Evolutionary conservation across 306 rosid species (phyloP).

Genomic region (Vigna hirtella): DNA sequence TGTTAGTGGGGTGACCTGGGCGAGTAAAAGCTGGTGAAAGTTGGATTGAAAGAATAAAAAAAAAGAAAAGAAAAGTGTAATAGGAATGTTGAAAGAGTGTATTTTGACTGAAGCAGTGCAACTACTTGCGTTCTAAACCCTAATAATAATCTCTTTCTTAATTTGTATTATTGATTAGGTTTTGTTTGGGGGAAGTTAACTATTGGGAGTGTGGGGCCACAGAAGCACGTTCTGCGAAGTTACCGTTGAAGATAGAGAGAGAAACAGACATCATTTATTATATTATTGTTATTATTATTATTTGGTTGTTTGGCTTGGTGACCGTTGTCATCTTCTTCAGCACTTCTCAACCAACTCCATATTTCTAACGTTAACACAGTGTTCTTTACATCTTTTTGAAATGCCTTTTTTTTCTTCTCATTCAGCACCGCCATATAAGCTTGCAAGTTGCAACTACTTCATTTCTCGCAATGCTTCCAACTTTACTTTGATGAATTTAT

Average conservation of each 20-base stretch:
- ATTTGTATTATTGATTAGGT: too few relatives aligned
- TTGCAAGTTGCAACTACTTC: too few relatives aligned
- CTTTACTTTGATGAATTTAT: too few relatives aligned
- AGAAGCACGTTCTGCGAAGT: constrained; percentile 54
- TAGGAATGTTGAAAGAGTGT: constrained; percentile 39
- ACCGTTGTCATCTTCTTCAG: constrained; percentile 51
- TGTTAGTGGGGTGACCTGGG: not conserved
- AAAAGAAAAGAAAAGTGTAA: not conserved
- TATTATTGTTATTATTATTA: too few relatives aligned
- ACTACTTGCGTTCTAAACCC: not conserved
- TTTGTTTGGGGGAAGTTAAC: not conserved
- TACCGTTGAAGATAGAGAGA: constrained; percentile 54
- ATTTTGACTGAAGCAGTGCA: constrained; percentile 44
- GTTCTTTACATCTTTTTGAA: not conserved
- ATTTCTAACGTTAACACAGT: constrained; percentile 29
- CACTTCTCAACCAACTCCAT: not conserved
- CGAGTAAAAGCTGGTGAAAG: not conserved
- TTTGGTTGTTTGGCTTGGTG: constrained; percentile 1
- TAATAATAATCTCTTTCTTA: too few relatives aligned
- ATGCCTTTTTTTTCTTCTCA: not conserved
- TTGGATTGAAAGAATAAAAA: not conserved
- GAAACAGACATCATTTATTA: not conserved
- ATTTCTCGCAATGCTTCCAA: too few relatives aligned
- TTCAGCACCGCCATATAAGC: not conserved
- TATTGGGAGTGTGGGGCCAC: constrained; percentile 2